phyloP scores from a whole-genome alignment of 352 stramenopile genomes.

The Globisporangium nodosum region DNA sequence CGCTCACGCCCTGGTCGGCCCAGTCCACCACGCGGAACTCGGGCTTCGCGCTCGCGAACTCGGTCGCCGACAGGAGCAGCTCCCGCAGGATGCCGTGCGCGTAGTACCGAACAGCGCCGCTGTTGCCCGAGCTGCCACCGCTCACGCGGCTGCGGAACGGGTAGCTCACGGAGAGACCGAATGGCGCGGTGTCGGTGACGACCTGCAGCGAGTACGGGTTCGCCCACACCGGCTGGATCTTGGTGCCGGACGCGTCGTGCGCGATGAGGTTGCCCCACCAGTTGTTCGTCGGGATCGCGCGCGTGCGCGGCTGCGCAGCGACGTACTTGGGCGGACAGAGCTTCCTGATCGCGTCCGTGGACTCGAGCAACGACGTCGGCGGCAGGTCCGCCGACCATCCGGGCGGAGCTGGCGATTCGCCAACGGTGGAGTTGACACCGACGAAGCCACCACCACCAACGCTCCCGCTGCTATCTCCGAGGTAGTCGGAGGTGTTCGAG shows the following conservation, averaged over 20 bases:
- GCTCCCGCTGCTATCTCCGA: not conserved
- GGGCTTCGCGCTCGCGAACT: constrained; percentile 29
- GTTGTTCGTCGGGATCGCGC: constrained; percentile 59
- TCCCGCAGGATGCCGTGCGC: constrained; percentile 37
- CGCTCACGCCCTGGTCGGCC: constrained; percentile 45
- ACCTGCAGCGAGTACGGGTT: constrained; percentile 59
- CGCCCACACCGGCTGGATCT: constrained; percentile 48
- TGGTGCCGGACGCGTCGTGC: constrained; percentile 11
- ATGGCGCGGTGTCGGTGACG: constrained; percentile 20
- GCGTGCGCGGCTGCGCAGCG: constrained; percentile 21
- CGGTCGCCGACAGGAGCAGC: constrained; percentile 41
- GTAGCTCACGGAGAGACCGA: constrained; percentile 49
- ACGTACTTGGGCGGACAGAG: constrained; percentile 51
- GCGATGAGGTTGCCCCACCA: constrained; percentile 77
- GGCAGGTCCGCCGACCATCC: constrained; percentile 12
- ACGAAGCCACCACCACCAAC: not conserved
- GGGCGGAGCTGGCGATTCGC: constrained; percentile 11
- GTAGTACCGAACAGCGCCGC: constrained; percentile 46
- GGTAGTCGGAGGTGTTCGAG: not conserved
- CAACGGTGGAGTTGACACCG: constrained; percentile 10
- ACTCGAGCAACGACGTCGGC: constrained; percentile 32
- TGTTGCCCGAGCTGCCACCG: constrained; percentile 38
- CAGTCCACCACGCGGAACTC: constrained; percentile 38
- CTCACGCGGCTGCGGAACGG: constrained; percentile 45
- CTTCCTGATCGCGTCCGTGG: constrained; percentile 43